Conservation (phyloP, 345 rosid species). For the Camelina laxa region DNA sequence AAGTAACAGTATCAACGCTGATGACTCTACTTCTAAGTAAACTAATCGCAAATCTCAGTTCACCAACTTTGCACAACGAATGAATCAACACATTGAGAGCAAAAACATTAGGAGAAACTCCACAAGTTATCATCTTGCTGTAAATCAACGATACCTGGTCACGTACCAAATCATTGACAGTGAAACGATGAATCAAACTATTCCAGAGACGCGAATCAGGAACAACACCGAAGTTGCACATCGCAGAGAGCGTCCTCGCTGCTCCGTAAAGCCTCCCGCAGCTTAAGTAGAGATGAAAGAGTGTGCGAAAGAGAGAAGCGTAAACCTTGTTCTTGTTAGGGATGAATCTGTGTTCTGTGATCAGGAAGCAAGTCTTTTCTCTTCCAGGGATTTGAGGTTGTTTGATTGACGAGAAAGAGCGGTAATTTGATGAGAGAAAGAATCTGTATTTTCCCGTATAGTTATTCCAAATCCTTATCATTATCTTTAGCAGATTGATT, state of each 20-base stretch:
- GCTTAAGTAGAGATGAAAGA: constrained; percentile 65
- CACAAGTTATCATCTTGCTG: constrained; percentile 68
- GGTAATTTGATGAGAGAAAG: constrained; percentile 37
- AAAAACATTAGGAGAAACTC: constrained; percentile 63
- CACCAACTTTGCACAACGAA: constrained; percentile 78
- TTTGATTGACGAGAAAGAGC: constrained; percentile 46
- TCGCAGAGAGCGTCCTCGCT: constrained; percentile 56
- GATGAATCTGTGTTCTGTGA: constrained; percentile 6
- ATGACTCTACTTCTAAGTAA: constrained; percentile 55
- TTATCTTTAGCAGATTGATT: constrained; percentile 30
- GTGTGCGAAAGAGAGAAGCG: constrained; percentile 72
- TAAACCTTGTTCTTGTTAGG: constrained; percentile 48
- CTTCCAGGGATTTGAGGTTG: constrained; percentile 26
- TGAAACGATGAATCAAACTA: constrained; percentile 59
- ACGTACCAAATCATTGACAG: constrained; percentile 63
- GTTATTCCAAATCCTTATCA: constrained; percentile 48
- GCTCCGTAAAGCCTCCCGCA: constrained; percentile 69
- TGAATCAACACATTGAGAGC: constrained; percentile 77
- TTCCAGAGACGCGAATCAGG: constrained; percentile 67
- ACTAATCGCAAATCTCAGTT: constrained; percentile 57
- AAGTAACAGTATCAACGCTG: constrained; percentile 65
- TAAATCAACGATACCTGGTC: constrained; percentile 73
- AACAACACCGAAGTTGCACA: constrained; percentile 58
- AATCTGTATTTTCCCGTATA: constrained; percentile 29
- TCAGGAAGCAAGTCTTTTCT: constrained; percentile 5